A percentile compares a stretch with the other conserved stretches of the same genome.
These are phyloP conservation scores for Mycena alexandri DNA, from an alignment of 768 basidiomycete species.

Conservation along the genomic window DNA sequence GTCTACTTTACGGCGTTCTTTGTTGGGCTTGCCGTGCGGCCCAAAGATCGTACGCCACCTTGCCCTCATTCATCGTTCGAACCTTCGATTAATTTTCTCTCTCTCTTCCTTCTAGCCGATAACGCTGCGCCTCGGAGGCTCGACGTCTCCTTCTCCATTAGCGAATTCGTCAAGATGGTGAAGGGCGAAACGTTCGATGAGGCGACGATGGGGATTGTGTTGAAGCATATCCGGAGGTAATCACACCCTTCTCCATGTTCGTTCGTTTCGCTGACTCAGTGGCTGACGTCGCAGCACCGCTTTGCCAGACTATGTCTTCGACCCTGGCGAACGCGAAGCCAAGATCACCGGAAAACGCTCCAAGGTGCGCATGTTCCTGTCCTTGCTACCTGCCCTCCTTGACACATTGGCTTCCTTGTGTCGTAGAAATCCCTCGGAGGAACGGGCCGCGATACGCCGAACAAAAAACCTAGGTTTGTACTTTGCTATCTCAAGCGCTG, in stretches of 20 bases:
- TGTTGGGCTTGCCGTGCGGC: slow-evolving; percentile 92
- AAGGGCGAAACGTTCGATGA: slow-evolving; percentile 80
- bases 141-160: slow-evolving; percentile 80
- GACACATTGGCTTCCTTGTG: no score
- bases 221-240: slow-evolving; percentile 65
- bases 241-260: neutral
- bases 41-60: slow-evolving; percentile 79
- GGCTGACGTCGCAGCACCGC: slow-evolving; percentile 53
- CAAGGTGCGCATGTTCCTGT: slow-evolving; percentile 51
- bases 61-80: neutral
- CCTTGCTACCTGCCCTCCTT: neutral
- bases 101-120: neutral
- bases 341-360: slow-evolving; percentile 65
- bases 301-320: slow-evolving; percentile 73
- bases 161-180: slow-evolving; percentile 78
- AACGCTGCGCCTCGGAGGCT: slow-evolving; percentile 21
- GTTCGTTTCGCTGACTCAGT: no score
- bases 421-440: slow-evolving; percentile 26
- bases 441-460: slow-evolving; percentile 16
- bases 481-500: neutral
- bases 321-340: slow-evolving; percentile 71
- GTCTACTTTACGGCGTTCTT: slow-evolving; percentile 96
- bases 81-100: neutral
- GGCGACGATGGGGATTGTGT: slow-evolving; percentile 76
- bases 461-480: slow-evolving; percentile 25